These are phyloP conservation scores for Ramaria rubella DNA, from an alignment of 768 basidiomycete species.

Conservation along the genomic window DNA sequence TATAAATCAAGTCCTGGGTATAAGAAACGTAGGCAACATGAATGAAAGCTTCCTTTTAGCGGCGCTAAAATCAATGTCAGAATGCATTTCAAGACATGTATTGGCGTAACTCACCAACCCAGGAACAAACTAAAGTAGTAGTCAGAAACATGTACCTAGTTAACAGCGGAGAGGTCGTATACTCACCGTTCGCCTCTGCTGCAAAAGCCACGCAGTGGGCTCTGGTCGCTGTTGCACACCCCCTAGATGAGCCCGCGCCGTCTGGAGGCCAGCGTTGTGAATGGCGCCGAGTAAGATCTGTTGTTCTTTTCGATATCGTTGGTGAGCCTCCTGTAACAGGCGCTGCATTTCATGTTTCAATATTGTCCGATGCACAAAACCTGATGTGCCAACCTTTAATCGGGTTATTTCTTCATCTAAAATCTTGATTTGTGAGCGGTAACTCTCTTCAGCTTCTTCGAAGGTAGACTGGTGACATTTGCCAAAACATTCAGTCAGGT, in stretches of 20 bases:
- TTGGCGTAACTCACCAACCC: background rate
- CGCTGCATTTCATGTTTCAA: conserved; percentile 29
- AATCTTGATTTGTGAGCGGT: conserved; percentile 57
- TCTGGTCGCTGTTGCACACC: conserved; percentile 39
- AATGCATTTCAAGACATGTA: background rate
- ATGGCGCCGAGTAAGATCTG: conserved; percentile 73
- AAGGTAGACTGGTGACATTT: conserved; percentile 39
- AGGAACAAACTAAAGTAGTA: background rate
- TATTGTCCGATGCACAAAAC: background rate
- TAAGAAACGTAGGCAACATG: background rate
- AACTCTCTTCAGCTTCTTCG: conserved; percentile 65
- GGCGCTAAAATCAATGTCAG: background rate
- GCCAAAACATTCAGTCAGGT: background rate
- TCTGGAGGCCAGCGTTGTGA: conserved; percentile 63
- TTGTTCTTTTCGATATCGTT: conserved; percentile 69
- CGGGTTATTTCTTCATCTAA: conserved; percentile 54
- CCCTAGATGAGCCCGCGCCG: conserved; percentile 53
- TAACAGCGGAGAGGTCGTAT: background rate
- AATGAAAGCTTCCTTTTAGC: background rate
- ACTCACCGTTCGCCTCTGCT: conserved; percentile 51
- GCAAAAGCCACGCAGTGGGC: conserved; percentile 64
- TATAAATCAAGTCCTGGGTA: background rate
- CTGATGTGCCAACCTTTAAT: conserved; percentile 47
- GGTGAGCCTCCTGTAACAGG: conserved; percentile 44
- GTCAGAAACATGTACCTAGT: background rate